A percentile compares a stretch with the other conserved stretches of the same genome.
Evolutionary conservation across 768 basidiomycete genomes (phyloP).

Genomic region (Lentinula guzmanii): DNA sequence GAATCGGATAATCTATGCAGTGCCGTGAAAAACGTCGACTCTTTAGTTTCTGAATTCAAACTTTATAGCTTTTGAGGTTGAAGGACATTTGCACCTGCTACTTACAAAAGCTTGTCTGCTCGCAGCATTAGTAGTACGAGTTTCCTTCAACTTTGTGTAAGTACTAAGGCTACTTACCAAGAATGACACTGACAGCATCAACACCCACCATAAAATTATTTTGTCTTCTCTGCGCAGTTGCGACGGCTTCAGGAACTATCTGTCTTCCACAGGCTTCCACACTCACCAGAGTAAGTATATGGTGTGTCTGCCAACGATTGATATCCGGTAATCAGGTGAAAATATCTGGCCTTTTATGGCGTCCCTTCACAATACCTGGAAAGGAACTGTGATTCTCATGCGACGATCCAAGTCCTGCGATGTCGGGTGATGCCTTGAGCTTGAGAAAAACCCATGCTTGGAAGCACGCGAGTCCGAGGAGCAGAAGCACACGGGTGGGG

Average conservation of each 20-base stretch:
- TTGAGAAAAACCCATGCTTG: neutral
- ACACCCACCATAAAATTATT: too few species aligned
- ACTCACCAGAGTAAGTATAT: neutral
- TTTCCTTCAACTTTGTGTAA: too few species aligned
- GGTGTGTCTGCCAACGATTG: neutral
- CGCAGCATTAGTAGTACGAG: too few species aligned
- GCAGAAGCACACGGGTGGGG: neutral
- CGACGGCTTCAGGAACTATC: neutral
- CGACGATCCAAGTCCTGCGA: neutral
- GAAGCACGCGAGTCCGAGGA: neutral
- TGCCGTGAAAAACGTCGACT: too few species aligned
- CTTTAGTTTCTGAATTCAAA: too few species aligned
- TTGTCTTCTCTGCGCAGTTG: neutral
- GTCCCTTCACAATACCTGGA: constrained; percentile 2
- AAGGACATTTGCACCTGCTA: too few species aligned
- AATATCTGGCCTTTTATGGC: neutral
- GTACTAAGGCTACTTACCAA: too few species aligned
- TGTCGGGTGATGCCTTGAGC: neutral
- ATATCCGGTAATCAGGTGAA: neutral
- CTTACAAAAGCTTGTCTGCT: too few species aligned
- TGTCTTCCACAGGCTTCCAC: neutral
- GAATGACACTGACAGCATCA: too few species aligned
- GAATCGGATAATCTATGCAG: too few species aligned
- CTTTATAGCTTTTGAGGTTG: too few species aligned
- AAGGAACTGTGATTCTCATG: neutral